Evolutionary conservation across 2,329 filamentous ascomycete species (phyloP).

Genomic region (Fusarium brevicatenulatum): DNA sequence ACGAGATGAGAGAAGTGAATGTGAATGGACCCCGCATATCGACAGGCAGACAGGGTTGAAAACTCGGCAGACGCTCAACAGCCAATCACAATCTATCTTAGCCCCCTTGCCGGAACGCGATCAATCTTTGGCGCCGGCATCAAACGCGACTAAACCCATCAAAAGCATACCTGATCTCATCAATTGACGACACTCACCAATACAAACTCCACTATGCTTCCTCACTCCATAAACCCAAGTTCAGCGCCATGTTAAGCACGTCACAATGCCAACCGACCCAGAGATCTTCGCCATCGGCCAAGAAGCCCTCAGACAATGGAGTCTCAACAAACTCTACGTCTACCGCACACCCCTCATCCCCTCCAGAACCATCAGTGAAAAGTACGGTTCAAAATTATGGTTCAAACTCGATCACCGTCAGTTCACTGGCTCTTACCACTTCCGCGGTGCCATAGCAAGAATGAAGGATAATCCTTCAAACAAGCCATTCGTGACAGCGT

Average conservation of each 20-base stretch:
- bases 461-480: neutral
- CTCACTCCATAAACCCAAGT: accelerated
- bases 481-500: neutral
- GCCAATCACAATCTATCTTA: neutral
- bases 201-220: neutral
- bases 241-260: neutral
- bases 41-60: neutral
- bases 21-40: neutral
- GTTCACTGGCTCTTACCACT: neutral
- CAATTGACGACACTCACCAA: too few relatives aligned
- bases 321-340: neutral
- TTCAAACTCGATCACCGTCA: neutral
- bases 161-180: accelerated
- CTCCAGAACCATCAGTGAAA: neutral
- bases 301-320: neutral
- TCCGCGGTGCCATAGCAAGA: neutral
- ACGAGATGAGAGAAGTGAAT: neutral
- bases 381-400: neutral
- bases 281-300: neutral
- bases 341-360: neutral
- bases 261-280: neutral
- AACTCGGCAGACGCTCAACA: neutral
- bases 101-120: neutral
- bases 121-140: neutral
- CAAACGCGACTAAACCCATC: neutral